phyloP scores from a whole-genome alignment of 23 red algal species.

The Cyanidium caldarium region DNA sequence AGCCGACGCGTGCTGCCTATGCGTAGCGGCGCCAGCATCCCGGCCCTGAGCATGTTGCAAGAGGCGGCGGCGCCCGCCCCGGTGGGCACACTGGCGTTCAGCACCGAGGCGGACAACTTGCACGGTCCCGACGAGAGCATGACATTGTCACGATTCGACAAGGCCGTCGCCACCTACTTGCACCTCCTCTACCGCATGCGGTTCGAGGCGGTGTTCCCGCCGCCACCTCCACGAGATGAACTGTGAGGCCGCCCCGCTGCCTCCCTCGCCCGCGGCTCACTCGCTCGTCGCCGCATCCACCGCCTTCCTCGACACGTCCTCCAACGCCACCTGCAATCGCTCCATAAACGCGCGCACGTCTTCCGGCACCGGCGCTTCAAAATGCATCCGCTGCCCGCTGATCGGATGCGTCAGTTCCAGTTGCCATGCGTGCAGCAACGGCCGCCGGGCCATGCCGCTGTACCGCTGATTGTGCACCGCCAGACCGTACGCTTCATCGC shows the following conservation, averaged over 20 bases:
- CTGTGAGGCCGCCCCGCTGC: no score
- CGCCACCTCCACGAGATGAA: no score
- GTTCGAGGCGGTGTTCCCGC: no score
- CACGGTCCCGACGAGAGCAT: neutral
- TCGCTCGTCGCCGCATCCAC: no score
- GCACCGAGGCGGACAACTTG: neutral
- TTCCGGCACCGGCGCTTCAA: conserved; percentile 24
- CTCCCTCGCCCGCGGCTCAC: no score
- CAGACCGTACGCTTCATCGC: conserved; percentile 66
- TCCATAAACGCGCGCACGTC: conserved; percentile 34
- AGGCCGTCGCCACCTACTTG: neutral
- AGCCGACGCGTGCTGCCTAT: neutral
- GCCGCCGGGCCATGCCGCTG: conserved; percentile 3
- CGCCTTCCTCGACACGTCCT: neutral
- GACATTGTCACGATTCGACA: neutral
- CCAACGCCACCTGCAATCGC: neutral
- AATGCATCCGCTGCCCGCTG: conserved; percentile 1
- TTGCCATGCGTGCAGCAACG: conserved; percentile 51
- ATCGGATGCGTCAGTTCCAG: conserved; percentile 48
- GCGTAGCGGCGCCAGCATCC: neutral
- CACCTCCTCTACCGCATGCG: neutral
- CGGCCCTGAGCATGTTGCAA: neutral
- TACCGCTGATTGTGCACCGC: conserved; percentile 33
- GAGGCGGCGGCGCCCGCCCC: neutral
- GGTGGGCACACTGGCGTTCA: neutral